phyloP scores from a whole-genome alignment of 1,139 yeast genomes.

The Pichia sp. region DNA sequence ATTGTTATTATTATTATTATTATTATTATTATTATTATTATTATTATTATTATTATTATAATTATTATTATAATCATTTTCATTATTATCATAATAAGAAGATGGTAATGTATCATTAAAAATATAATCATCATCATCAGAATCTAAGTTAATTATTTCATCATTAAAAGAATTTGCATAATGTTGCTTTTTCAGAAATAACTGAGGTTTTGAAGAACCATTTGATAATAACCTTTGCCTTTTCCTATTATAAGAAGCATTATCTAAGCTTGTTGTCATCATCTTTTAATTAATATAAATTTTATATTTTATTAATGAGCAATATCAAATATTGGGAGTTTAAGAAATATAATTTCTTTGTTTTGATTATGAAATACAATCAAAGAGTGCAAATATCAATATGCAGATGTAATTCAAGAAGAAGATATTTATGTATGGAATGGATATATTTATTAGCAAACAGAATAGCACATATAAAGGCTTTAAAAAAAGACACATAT shows the following conservation, averaged over 20 bases:
- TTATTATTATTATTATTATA: background rate
- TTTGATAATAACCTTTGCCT: slow-evolving; percentile 14
- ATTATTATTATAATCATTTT: background rate
- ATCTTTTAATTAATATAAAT: slow-evolving; percentile 20
- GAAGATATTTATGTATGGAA: no score
- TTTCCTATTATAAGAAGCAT: slow-evolving; percentile 10
- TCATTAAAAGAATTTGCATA: slow-evolving; percentile 6
- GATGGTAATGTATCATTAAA: slow-evolving; percentile 14
- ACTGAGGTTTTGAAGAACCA: slow-evolving; percentile 8
- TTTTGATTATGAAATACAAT: no score
- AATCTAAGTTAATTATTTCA: slow-evolving; percentile 32
- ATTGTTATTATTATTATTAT: background rate
- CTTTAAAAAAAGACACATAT: no score
- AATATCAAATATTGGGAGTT: background rate
- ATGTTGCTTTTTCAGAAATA: slow-evolving; percentile 12
- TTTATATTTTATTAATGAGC: background rate
- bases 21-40: background rate
- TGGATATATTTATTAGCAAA: no score
- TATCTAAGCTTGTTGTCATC: slow-evolving; percentile 9
- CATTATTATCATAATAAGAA: background rate
- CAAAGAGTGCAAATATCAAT: no score
- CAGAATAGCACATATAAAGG: no score
- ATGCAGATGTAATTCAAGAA: no score
- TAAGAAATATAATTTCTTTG: no score
- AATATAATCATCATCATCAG: slow-evolving; percentile 35